Conservation (phyloP, 1,139 yeast genomes). For the Blastobotrys illinoisensis region DNA sequence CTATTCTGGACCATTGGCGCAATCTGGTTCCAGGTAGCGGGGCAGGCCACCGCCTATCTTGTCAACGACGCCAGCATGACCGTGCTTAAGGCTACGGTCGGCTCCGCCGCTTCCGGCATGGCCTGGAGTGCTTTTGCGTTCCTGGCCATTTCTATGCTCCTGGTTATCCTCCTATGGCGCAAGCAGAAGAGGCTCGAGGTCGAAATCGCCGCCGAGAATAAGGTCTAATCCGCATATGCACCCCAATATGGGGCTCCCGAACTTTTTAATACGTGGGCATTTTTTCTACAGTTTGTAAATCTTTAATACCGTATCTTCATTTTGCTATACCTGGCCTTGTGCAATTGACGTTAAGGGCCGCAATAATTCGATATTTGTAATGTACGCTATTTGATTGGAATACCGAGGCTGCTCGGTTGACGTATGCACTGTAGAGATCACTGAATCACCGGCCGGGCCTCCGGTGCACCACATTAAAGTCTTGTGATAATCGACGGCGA, state of each 20-base stretch:
- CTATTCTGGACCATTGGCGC: slow-evolving; percentile 65
- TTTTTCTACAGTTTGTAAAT: too few species aligned
- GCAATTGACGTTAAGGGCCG: too few species aligned
- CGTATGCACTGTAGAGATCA: neutral
- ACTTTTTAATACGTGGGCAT: too few species aligned
- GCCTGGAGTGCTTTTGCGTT: slow-evolving; percentile 59
- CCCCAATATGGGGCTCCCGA: too few species aligned
- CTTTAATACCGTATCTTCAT: too few species aligned
- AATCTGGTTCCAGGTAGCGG: slow-evolving; percentile 62
- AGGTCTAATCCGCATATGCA: neutral
- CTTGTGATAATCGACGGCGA: neutral
- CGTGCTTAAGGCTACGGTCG: slow-evolving; percentile 42
- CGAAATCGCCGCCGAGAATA: neutral
- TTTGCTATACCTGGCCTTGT: too few species aligned
- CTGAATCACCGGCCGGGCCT: neutral
- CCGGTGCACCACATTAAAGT: neutral
- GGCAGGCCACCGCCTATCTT: slow-evolving; percentile 41
- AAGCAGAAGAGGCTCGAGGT: neutral
- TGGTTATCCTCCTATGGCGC: neutral
- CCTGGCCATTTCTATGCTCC: slow-evolving; percentile 7
- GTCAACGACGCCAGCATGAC: slow-evolving; percentile 50
- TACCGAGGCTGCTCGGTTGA: neutral
- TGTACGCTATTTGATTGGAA: too few species aligned
- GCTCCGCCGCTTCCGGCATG: slow-evolving; percentile 53
- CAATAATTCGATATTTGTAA: too few species aligned